These are phyloP conservation scores for Xylariales sp. DNA, from an alignment of 2,329 filamentous ascomycete genomes.

Conservation along the genomic window DNA sequence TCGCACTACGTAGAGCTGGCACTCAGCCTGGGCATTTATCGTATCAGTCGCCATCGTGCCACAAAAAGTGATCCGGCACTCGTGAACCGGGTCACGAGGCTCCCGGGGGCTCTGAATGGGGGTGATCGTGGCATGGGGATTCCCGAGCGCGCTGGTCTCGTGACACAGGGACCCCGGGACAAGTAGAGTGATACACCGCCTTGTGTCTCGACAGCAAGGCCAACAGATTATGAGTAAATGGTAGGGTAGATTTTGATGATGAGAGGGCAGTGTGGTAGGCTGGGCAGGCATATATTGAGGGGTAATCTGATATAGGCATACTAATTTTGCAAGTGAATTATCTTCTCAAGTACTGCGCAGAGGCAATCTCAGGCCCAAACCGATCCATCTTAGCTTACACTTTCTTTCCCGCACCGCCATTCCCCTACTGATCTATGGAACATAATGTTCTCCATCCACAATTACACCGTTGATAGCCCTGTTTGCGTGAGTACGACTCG, in stretches of 20 bases:
- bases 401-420: constrained; percentile 13
- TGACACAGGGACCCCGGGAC: constrained; percentile 40
- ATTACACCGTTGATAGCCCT: constrained; percentile 11
- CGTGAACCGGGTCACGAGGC: constrained; percentile 40
- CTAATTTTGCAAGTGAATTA: constrained; percentile 28
- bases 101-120: constrained; percentile 44
- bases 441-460: constrained; percentile 17
- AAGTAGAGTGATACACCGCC: constrained; percentile 43
- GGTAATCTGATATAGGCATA: constrained; percentile 30
- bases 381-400: constrained; percentile 35
- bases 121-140: constrained; percentile 43
- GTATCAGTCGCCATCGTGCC: constrained; percentile 37
- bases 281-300: constrained; percentile 29
- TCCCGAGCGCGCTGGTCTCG: constrained; percentile 42
- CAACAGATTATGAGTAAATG: constrained; percentile 24
- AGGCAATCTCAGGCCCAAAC: constrained; percentile 26
- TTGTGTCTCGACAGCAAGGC: constrained; percentile 43
- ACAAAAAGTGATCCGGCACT: constrained; percentile 42
- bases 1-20: constrained; percentile 11
- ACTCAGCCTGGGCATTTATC: background rate
- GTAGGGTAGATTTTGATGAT: constrained; percentile 3
- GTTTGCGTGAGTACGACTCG: constrained; percentile 9
- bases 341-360: constrained; percentile 15
- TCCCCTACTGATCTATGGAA: constrained; percentile 20
- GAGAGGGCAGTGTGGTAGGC: constrained; percentile 7